Base-by-base conservation (phyloP, 2,329 filamentous ascomycete genomes). In the Cordyceps cicadae region DNA sequence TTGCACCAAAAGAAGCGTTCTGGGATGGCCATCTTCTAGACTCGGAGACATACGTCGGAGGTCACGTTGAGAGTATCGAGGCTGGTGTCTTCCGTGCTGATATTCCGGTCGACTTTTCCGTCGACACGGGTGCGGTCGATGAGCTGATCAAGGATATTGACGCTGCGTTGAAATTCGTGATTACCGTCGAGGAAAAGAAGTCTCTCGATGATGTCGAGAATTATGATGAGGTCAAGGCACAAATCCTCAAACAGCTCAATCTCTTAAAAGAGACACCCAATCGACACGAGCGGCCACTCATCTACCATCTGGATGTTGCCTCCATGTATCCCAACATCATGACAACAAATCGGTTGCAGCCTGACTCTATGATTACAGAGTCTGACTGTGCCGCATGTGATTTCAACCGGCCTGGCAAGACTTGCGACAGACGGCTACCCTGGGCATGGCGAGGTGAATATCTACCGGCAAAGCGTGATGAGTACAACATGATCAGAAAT, bases 291-390 rank as follows among this genome's bases (percentile, higher is more conserved):
- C 80, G 86, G 49, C 94, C 94, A 5, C 83, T 95, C 37, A 99
- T 99, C 65, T 99, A 99, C 75, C 94, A 99, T 80, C 79, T 99
- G 76, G 94, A 99, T 70, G 95, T 99, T 62, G 94, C 94, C 19
- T 97, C 94, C 62, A 99, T 99, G 94, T 99, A 99, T 72, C 94
- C 94, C 11, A 99, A 99, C 74, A 99, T 99, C 72, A 99, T 99
- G 95, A 99, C 95, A 2, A 99, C 94, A 1, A 99, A 99, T 73
- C 89, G 94, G 72, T 76, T 99, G 52, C 94, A 99, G 67, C 94
- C 94, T 0, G 94, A 99, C 73, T 97, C 94, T n/a, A 96, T 99
- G 92, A 95, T 99, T 59, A 81, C 93, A 53, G 95, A 99, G 71
- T 90, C 92, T 0, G 91, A 96, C 68, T 99, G 95, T 69, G 94